Evolutionary conservation across 2,329 filamentous ascomycete species (phyloP), one percentile per base, ranked within the genome.

Genomic region (Beauveria medogensis): DNA sequence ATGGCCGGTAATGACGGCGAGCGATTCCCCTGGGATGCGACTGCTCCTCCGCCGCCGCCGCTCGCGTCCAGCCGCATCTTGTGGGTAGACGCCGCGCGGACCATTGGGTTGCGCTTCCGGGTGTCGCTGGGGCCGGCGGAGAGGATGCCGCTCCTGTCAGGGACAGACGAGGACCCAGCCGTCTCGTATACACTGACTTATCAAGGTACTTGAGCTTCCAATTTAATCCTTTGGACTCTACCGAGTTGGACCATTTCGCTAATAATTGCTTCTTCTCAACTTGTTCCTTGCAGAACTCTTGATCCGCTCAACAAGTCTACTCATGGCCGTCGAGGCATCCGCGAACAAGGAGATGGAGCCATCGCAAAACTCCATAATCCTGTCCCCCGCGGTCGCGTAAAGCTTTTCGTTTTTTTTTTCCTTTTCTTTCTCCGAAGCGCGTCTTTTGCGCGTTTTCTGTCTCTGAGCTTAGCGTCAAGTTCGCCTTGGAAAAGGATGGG

Each of bases 111-210:
- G 60, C 83, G 82, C 50, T 84, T 94, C 65, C 80, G 80, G 10
- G 86, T 92, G 20, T 69, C 63, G 40, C 65, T 63, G 43, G 66
- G 62, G 14, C 65, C 65, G n/a, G 67, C 66, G n/a, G 69, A 73
- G 71, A 68, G 78, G 41, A 74, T 76, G 62, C 82, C 85, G 1
- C 70, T 89, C 16, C 74, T 90, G 14, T 72, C 84, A 18, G 75
- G 77, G 2, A 75, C 74, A 10, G 82, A 86, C 55, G 85, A 90
- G 59, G 85, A 91, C 51, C 73, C 82, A n/a, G 79, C 86, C 3
- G 83, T 90, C 10, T 84, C 80, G 59, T 94, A 91, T 69, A 81
- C 81, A 48, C 76, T 94, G 30, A 82, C 89, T 60, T 89, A 90
- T 68, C 79, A 90, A 81, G 86, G 89, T 91, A 75, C 3, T 62